Evolutionary conservation across 768 basidiomycete genomes (phyloP).

Genomic region (Calocera cornea): DNA sequence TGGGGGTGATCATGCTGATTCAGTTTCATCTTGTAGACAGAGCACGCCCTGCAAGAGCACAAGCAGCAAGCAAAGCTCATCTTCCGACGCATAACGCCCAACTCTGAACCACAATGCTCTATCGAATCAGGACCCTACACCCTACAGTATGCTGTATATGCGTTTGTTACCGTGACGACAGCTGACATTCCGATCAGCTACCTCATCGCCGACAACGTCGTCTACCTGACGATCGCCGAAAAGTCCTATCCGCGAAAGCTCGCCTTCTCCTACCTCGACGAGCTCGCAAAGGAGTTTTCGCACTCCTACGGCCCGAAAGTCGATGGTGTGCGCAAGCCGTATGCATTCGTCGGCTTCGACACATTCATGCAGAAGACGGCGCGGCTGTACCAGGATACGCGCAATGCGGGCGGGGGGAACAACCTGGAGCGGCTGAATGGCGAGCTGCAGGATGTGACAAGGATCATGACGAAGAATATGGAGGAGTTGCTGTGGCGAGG

Average conservation of each 20-base stretch:
- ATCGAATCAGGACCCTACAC: slow-evolving; percentile 93
- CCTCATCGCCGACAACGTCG: slow-evolving; percentile 85
- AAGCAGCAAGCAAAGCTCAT: slow-evolving; percentile 97
- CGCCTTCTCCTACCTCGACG: slow-evolving; percentile 93
- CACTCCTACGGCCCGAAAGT: slow-evolving; percentile 87
- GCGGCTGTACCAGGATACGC: slow-evolving; percentile 84
- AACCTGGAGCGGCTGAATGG: slow-evolving; percentile 82
- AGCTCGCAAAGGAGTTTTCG: slow-evolving; percentile 91
- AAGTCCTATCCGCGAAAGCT: slow-evolving; percentile 95
- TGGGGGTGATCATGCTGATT: slow-evolving; percentile 9
- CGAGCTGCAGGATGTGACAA: slow-evolving; percentile 92
- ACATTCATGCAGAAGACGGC: slow-evolving; percentile 99
- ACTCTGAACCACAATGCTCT: slow-evolving; percentile 89
- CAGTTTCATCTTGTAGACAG: slow-evolving; percentile 46
- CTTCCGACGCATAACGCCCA: slow-evolving; percentile 84
- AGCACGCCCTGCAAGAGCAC: slow-evolving; percentile 87
- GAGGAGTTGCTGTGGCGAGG: slow-evolving; percentile 97
- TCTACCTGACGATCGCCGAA: slow-evolving; percentile 90
- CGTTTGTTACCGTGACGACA: background rate
- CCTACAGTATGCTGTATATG: slow-evolving; percentile 59
- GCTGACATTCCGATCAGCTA: slow-evolving; percentile 43
- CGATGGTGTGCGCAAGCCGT: slow-evolving; percentile 86
- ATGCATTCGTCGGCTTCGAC: slow-evolving; percentile 97
- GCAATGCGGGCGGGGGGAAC: slow-evolving; percentile 59
- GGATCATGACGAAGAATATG: slow-evolving; percentile 99